Evolutionary conservation across 106 monocot species (phyloP).

Genomic region (Dactylorhiza incarnata): DNA sequence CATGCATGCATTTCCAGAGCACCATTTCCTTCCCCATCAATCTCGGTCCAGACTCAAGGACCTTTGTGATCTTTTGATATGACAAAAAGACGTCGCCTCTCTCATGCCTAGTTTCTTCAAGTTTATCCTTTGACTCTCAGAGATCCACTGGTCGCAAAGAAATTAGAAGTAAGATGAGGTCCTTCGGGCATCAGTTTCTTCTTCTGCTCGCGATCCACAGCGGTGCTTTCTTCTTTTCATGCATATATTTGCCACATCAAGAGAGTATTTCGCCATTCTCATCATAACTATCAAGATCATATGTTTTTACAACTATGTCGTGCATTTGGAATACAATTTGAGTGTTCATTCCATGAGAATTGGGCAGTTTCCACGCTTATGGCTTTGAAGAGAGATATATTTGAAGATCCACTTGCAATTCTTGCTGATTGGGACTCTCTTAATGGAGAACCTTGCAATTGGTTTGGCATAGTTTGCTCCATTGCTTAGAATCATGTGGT

Average conservation of each 20-base stretch:
- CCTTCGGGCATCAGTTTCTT: slow-evolving; percentile 20
- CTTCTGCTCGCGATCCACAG: slow-evolving; percentile 30
- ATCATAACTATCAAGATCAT: background rate
- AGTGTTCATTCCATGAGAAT: background rate
- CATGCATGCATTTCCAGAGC: no score
- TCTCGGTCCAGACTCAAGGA: background rate
- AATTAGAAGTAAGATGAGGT: slow-evolving; percentile 19
- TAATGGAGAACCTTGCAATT: slow-evolving; percentile 54
- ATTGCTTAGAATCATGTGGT: slow-evolving; percentile 36
- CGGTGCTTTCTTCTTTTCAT: slow-evolving; percentile 14
- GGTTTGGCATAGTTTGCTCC: slow-evolving; percentile 78
- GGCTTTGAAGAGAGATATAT: slow-evolving; percentile 58
- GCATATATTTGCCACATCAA: slow-evolving; percentile 15
- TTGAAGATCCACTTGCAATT: slow-evolving; percentile 61
- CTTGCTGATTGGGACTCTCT: slow-evolving; percentile 56
- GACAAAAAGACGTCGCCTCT: background rate
- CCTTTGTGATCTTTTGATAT: background rate
- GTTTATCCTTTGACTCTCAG: background rate
- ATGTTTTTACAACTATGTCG: slow-evolving; percentile 6
- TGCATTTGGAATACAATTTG: background rate
- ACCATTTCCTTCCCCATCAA: no score
- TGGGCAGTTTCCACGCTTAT: slow-evolving; percentile 54
- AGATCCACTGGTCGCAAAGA: background rate
- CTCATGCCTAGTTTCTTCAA: no score
- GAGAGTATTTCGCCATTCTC: slow-evolving; percentile 22